Evolutionary conservation across 2,329 filamentous ascomycete species (phyloP).

Genomic region (Diaporthe ilicicola): DNA sequence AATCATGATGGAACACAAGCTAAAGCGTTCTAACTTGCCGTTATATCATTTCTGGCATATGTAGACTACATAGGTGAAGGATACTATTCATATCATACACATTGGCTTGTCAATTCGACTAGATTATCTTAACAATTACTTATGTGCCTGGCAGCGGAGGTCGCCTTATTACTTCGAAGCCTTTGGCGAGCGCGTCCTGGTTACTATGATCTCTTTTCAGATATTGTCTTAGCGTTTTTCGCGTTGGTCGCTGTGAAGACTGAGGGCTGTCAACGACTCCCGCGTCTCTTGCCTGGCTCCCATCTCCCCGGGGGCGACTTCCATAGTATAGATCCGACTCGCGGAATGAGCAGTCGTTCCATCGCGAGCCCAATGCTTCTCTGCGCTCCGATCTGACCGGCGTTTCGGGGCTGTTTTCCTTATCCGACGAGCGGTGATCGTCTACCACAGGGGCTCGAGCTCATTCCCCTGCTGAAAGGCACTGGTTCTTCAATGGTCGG

Average conservation of each 20-base stretch:
- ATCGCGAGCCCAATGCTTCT: constrained; percentile 37
- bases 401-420: not conserved
- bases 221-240: not conserved
- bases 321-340: constrained; percentile 47
- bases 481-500: not conserved
- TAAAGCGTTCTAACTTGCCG: too few relatives aligned
- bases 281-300: not conserved
- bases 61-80: too few relatives aligned
- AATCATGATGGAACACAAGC: too few relatives aligned
- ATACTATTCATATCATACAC: not conserved
- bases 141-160: not conserved
- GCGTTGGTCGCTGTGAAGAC: not conserved
- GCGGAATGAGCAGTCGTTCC: constrained; percentile 47
- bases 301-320: not conserved
- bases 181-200: not conserved
- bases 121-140: not conserved
- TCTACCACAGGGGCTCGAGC: not conserved
- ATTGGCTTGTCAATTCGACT: not conserved
- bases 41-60: too few relatives aligned
- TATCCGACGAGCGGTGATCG: not conserved
- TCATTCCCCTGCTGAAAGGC: constrained; percentile 2
- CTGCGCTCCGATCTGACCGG: not conserved
- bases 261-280: not conserved
- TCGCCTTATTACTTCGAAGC: constrained; percentile 5
- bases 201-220: not conserved